Evolutionary conservation across 306 rosid species (phyloP).

Genomic region (Prunus mongolica): DNA sequence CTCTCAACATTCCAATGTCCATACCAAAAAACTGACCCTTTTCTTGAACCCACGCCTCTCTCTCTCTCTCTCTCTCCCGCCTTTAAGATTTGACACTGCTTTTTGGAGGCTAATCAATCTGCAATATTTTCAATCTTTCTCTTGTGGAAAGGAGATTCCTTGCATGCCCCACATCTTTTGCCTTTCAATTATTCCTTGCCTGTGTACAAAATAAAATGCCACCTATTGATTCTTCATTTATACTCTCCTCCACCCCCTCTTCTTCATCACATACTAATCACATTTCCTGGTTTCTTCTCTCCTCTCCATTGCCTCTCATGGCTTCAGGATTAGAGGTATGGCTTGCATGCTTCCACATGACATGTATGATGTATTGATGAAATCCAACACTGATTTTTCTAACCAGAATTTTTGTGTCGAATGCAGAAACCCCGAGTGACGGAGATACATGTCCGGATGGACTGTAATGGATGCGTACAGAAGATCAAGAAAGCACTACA

Average conservation of each 20-base stretch:
- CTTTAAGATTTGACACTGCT: slow-evolving; percentile 24
- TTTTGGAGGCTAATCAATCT: slow-evolving; percentile 27
- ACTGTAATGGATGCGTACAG: slow-evolving; percentile 91
- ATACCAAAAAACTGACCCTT: slow-evolving; percentile 20
- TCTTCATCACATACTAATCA: slow-evolving; percentile 11
- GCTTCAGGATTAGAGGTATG: slow-evolving; percentile 62
- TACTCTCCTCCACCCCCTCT: slow-evolving; percentile 12
- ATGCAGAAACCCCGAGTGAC: slow-evolving; percentile 69
- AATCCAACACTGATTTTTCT: not conserved
- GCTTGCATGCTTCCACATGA: not conserved
- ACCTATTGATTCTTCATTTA: slow-evolving; percentile 51
- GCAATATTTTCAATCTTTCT: not conserved
- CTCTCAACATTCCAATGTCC: slow-evolving; percentile 20
- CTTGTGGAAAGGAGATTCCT: slow-evolving; percentile 39
- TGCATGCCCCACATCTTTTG: slow-evolving; percentile 55
- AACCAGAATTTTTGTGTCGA: slow-evolving; percentile 9
- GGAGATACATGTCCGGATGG: slow-evolving; percentile 80
- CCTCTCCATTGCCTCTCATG: slow-evolving; percentile 38
- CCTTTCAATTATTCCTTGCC: slow-evolving; percentile 62
- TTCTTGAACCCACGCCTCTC: not conserved
- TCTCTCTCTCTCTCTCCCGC: not conserved
- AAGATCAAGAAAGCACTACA: slow-evolving; percentile 77
- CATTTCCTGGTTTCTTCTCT: slow-evolving; percentile 30
- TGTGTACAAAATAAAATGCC: slow-evolving; percentile 36
- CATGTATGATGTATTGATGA: not conserved